A percentile compares a stretch with the other conserved stretches of the same genome.
phyloP scores from a whole-genome alignment of 192 early-diverging fungal genomes.

The Backusella circina region DNA sequence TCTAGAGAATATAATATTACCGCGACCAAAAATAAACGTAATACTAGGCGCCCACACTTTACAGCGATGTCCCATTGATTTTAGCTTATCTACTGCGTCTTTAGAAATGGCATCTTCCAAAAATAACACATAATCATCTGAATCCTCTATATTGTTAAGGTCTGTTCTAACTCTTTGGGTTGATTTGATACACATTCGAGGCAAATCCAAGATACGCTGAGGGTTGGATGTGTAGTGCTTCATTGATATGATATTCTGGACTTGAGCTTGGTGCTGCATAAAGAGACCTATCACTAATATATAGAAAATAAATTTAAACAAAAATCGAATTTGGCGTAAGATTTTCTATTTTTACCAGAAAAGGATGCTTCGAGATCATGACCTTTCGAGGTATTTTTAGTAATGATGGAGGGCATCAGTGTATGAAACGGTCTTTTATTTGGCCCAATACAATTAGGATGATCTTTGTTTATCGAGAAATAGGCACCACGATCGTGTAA shows the following conservation, averaged over 20 bases:
- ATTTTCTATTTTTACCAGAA: slow-evolving; percentile 32
- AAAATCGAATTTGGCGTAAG: neutral
- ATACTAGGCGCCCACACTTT: slow-evolving; percentile 37
- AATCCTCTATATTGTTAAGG: slow-evolving; percentile 7
- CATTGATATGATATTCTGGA: slow-evolving; percentile 73
- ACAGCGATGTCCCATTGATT: slow-evolving; percentile 55
- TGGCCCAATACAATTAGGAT: slow-evolving; percentile 65
- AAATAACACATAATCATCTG: slow-evolving; percentile 34
- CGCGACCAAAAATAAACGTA: slow-evolving; percentile 58
- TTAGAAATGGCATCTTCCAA: slow-evolving; percentile 62
- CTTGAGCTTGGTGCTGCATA: slow-evolving; percentile 80
- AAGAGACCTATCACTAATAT: slow-evolving; percentile 65
- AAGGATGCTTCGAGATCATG: slow-evolving; percentile 41
- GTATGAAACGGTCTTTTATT: slow-evolving; percentile 77
- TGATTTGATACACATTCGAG: slow-evolving; percentile 61
- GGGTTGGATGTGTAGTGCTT: slow-evolving; percentile 52
- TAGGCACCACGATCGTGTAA: slow-evolving; percentile 67
- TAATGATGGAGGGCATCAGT: slow-evolving; percentile 72
- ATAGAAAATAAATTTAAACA: neutral
- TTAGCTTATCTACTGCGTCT: slow-evolving; percentile 41
- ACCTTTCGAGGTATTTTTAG: slow-evolving; percentile 22
- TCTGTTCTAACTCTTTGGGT: slow-evolving; percentile 15
- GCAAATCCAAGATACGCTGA: slow-evolving; percentile 65
- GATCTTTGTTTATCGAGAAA: slow-evolving; percentile 54
- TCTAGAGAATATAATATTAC: slow-evolving; percentile 59